phyloP scores from a whole-genome alignment of 441 rosid species.

The Kokia cookei region DNA sequence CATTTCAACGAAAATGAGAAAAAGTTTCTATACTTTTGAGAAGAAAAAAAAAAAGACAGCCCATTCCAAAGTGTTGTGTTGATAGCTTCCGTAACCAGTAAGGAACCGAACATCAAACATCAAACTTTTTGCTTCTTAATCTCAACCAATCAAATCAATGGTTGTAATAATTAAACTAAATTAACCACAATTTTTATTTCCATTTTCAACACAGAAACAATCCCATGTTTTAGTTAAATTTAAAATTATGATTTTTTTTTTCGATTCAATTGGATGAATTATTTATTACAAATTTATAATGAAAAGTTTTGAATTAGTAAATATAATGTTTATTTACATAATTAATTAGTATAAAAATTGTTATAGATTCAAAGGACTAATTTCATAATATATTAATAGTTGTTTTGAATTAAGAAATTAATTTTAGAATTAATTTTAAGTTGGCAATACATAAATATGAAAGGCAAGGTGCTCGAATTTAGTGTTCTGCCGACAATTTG shows the following conservation, averaged over 20 bases:
- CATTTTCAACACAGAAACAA: not conserved
- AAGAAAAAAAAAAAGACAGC: not conserved
- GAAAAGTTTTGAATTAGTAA: too few species aligned
- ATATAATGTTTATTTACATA: too few species aligned
- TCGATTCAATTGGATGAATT: too few species aligned
- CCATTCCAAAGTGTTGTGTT: not conserved
- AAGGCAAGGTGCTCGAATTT: not conserved
- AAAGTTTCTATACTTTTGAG: not conserved
- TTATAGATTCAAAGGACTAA: too few species aligned
- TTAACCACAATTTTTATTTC: not conserved
- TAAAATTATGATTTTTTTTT: too few species aligned
- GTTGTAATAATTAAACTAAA: not conserved
- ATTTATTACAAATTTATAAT: too few species aligned
- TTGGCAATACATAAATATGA: not conserved
- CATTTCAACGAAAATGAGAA: not conserved
- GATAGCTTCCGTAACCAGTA: not conserved
- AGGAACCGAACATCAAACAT: not conserved
- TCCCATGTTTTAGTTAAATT: not conserved
- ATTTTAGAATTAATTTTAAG: too few species aligned
- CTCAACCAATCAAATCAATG: not conserved
- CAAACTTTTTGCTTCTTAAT: not conserved
- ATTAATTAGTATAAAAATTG: too few species aligned
- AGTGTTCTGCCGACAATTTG: slow-evolving; percentile 22
- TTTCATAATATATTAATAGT: too few species aligned
- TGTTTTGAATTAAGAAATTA: too few species aligned